Evolutionary conservation across 345 rosid species (phyloP), one percentile per base, ranked within the genome.

Genomic region (Citrus sp.): DNA sequence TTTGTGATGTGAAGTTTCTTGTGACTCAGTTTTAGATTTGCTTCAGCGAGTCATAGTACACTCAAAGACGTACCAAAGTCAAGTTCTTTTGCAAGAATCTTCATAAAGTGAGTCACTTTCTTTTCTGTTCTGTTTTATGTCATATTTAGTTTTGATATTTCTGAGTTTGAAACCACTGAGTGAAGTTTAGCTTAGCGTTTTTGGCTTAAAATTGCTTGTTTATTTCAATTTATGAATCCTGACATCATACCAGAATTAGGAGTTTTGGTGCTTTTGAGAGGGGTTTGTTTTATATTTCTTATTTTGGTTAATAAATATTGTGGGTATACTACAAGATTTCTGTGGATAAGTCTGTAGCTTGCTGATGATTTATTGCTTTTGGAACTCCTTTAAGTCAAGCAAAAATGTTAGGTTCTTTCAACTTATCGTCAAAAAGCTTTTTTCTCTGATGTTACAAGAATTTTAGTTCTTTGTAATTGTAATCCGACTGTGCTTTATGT

Each of bases 91-190:
- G 75, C 49, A 79, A 71, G 80, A 81, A 67, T 81, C 75, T 62
- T 58, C 78, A 58, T 70, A 84, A 72, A 87, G 88, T 85, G 80
- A 80, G 90, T 75, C 69, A 8, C 80, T 83, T 82, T 83, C 80
- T 28, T 14, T 76, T 54, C 80, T 51, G 66, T 32, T 40, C 19
- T 70, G 6, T 63, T 59, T 37, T 65, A 24, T 78, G 28, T 6
- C 25, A 16, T 46, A 13, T 27, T 30, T 28, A 24, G 51, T 72
- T 35, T 10, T 28, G 24, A 3, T 74, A 19, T 68, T 51, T 21
- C 27, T 59, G 19, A 32, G 16, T 82, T 65, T 72, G 58, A 30
- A 42, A 32, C 63, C 64, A 66, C 51, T 76, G 63, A 46, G 51
- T 46, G 51, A 12, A 46, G 51, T 12, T 13, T 46, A 46, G 18